A percentile compares a stretch with the other conserved stretches of the same genome.
These are phyloP conservation scores for Raphanus hybrid DNA, from an alignment of 441 rosid species.

Conservation along the genomic window DNA sequence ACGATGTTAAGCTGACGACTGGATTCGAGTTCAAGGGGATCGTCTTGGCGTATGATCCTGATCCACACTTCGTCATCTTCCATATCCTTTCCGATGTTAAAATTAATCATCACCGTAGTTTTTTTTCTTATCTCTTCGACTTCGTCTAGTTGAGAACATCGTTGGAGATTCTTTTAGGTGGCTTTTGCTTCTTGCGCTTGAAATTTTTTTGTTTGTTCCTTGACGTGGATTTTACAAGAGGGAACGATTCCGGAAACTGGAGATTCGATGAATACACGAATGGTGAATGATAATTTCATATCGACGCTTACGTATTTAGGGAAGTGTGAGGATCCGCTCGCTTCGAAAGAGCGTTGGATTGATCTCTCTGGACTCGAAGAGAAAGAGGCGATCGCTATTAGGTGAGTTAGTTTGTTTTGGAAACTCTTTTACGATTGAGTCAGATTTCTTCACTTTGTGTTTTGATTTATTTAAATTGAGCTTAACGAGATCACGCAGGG, in stretches of 20 bases:
- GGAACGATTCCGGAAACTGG: slow-evolving; percentile 50
- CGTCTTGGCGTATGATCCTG: slow-evolving; percentile 73
- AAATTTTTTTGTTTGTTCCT: slow-evolving; percentile 16
- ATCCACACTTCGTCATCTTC: slow-evolving; percentile 75
- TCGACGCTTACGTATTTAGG: slow-evolving; percentile 53
- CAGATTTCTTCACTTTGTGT: not conserved
- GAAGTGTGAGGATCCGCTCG: slow-evolving; percentile 73
- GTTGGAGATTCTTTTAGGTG: too few species aligned
- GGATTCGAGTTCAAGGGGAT: slow-evolving; percentile 82
- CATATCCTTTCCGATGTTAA: slow-evolving; percentile 63
- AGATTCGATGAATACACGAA: slow-evolving; percentile 55
- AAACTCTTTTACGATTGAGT: not conserved
- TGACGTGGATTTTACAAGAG: slow-evolving; percentile 59
- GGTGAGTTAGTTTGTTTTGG: slow-evolving; percentile 53
- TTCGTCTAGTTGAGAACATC: too few species aligned
- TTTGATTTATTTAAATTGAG: not conserved
- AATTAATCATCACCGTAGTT: too few species aligned
- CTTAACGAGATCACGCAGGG: slow-evolving; percentile 49
- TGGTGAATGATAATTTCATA: slow-evolving; percentile 70
- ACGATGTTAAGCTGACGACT: slow-evolving; percentile 62
- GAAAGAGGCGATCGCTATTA: slow-evolving; percentile 65
- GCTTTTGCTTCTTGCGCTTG: too few species aligned
- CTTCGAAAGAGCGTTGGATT: slow-evolving; percentile 49
- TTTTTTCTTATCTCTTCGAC: too few species aligned
- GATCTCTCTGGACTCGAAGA: slow-evolving; percentile 54